phyloP scores from a whole-genome alignment of 2,329 filamentous ascomycete genomes.

The Talaromyces sp. region DNA sequence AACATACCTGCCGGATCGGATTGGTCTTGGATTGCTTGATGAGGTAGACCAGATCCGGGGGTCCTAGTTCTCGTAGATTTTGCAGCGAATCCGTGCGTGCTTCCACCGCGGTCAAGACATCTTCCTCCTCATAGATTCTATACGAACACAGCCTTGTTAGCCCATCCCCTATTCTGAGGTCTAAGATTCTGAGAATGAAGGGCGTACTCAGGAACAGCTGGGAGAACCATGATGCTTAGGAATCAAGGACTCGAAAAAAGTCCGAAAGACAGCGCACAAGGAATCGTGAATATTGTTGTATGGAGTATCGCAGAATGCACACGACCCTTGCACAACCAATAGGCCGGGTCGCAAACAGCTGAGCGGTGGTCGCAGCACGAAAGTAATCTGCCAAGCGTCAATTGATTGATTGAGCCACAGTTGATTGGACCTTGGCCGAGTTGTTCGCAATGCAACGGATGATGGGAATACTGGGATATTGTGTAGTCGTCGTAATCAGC shows the following conservation, averaged over 20 bases:
- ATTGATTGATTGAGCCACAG: background rate
- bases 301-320: constrained; percentile 1
- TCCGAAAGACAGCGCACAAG: background rate
- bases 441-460: background rate
- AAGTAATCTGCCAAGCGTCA: background rate
- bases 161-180: constrained; percentile 25
- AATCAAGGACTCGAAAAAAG: constrained; percentile 11
- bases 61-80: constrained; percentile 83
- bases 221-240: constrained; percentile 59
- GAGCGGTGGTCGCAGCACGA: background rate
- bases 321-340: background rate
- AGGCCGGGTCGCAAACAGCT: background rate
- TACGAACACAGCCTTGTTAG: constrained; percentile 7
- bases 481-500: constrained; percentile 3
- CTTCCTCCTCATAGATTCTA: constrained; percentile 85
- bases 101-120: constrained; percentile 80
- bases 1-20: constrained; percentile 51
- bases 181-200: constrained; percentile 14
- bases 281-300: background rate
- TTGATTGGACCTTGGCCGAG: background rate
- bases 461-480: background rate
- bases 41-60: constrained; percentile 91
- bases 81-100: constrained; percentile 84
- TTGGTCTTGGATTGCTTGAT: constrained; percentile 67
- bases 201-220: constrained; percentile 69